These are phyloP conservation scores for Cytospora piceicola DNA, from an alignment of 2,329 filamentous ascomycete genomes.

Conservation along the genomic window DNA sequence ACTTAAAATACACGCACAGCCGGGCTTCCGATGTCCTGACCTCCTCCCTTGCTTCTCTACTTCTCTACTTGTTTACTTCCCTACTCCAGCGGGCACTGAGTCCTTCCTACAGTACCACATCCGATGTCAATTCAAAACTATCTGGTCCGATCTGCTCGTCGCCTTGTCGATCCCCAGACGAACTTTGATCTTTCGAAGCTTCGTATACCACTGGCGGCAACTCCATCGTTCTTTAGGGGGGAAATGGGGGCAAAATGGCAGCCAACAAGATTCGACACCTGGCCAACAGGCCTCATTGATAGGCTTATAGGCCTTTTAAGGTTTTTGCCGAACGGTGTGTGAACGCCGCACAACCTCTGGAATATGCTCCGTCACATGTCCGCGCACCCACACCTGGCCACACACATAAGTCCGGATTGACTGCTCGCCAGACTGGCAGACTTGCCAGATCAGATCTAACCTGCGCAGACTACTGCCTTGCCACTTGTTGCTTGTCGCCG, in stretches of 20 bases:
- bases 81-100: too few relatives aligned
- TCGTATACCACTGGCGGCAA: neutral
- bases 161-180: too few relatives aligned
- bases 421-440: too few relatives aligned
- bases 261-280: neutral
- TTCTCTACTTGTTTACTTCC: neutral
- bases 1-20: too few relatives aligned
- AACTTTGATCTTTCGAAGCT: neutral
- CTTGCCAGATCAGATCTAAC: neutral
- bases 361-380: neutral
- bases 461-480: neutral
- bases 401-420: too few relatives aligned
- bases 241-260: constrained; percentile 15
- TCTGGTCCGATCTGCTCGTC: too few relatives aligned
- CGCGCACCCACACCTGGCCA: too few relatives aligned
- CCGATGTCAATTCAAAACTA: too few relatives aligned
- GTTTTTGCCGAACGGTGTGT: constrained; percentile 11
- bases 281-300: constrained; percentile 1
- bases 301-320: neutral
- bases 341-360: neutral
- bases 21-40: neutral
- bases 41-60: neutral
- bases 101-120: too few relatives aligned
- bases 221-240: neutral
- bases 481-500: neutral